Evolutionary conservation across 805 yeast species (phyloP).

Genomic region (Saturnispora ahearnii): DNA sequence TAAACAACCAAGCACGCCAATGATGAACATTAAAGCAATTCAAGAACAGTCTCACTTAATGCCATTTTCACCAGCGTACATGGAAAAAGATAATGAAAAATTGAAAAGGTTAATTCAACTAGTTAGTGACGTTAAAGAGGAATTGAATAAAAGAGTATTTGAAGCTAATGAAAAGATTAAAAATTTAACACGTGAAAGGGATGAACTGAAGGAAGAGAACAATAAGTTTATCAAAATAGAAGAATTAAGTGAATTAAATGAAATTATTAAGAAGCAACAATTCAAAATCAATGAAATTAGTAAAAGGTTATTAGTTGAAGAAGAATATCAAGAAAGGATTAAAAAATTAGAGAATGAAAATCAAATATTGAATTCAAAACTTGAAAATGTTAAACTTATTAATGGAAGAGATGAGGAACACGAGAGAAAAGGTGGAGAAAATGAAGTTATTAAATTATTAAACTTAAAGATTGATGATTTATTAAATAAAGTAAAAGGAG

Average conservation of each 20-base stretch:
- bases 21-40: background rate
- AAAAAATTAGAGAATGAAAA: constrained; percentile 39
- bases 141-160: constrained; percentile 43
- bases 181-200: constrained; percentile 34
- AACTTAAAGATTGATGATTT: background rate
- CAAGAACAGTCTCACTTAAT: background rate
- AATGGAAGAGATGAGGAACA: background rate
- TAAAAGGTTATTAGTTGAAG: constrained; percentile 35
- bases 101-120: constrained; percentile 19
- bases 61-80: constrained; percentile 16
- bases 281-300: constrained; percentile 34
- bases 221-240: constrained; percentile 1
- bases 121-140: constrained; percentile 30
- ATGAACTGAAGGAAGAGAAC: constrained; percentile 9
- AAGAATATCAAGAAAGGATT: constrained; percentile 36
- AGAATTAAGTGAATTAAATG: constrained; percentile 34
- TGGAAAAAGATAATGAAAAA: constrained; percentile 15
- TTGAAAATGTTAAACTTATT: background rate
- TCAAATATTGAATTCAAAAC: constrained; percentile 37
- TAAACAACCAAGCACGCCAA: constrained; percentile 3
- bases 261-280: constrained; percentile 46
- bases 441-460: background rate
- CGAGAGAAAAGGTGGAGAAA: constrained; percentile 17
- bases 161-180: constrained; percentile 49
- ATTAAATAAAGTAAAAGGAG: background rate